phyloP scores from a whole-genome alignment of 768 basidiomycete genomes.

The Rhodotorula babjevae region DNA sequence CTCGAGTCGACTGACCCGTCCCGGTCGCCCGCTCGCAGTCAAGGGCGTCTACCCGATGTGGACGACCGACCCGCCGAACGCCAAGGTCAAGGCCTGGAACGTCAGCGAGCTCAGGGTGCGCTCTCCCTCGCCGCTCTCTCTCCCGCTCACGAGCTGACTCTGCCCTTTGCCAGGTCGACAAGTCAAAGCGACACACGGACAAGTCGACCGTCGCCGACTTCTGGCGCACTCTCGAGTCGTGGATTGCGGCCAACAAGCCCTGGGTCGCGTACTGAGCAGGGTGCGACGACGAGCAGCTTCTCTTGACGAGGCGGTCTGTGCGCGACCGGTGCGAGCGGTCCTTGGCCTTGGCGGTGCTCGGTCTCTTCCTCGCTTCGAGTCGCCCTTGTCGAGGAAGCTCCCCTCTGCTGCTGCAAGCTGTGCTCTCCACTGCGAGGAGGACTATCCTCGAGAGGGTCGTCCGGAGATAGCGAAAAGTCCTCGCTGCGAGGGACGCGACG shows the following conservation, averaged over 20 bases:
- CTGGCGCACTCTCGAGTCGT: slow-evolving; percentile 85
- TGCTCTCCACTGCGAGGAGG: too few relatives aligned
- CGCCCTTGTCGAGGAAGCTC: too few relatives aligned
- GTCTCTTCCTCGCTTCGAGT: too few relatives aligned
- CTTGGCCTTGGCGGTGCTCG: too few relatives aligned
- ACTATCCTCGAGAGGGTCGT: too few relatives aligned
- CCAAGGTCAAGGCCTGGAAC: slow-evolving; percentile 92
- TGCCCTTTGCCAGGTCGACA: slow-evolving; percentile 68
- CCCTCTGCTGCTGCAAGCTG: too few relatives aligned
- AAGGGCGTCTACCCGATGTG: slow-evolving; percentile 94
- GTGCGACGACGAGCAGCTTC: too few relatives aligned
- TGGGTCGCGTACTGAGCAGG: slow-evolving; percentile 55
- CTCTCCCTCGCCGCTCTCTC: background rate
- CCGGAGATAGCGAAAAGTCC: too few relatives aligned
- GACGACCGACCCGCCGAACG: slow-evolving; percentile 83
- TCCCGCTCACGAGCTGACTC: background rate
- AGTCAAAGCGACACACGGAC: slow-evolving; percentile 81
- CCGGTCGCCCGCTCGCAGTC: slow-evolving; percentile 53
- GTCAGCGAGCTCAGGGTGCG: slow-evolving; percentile 84
- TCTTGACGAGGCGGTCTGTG: too few relatives aligned
- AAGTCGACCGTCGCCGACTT: slow-evolving; percentile 92
- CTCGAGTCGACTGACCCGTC: background rate
- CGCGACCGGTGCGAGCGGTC: too few relatives aligned
- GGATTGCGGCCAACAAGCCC: slow-evolving; percentile 75
- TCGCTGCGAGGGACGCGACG: too few relatives aligned